These are phyloP conservation scores for Paraphaeosphaeria minitans DNA, from an alignment of 2,329 filamentous ascomycete species.

Conservation along the genomic window DNA sequence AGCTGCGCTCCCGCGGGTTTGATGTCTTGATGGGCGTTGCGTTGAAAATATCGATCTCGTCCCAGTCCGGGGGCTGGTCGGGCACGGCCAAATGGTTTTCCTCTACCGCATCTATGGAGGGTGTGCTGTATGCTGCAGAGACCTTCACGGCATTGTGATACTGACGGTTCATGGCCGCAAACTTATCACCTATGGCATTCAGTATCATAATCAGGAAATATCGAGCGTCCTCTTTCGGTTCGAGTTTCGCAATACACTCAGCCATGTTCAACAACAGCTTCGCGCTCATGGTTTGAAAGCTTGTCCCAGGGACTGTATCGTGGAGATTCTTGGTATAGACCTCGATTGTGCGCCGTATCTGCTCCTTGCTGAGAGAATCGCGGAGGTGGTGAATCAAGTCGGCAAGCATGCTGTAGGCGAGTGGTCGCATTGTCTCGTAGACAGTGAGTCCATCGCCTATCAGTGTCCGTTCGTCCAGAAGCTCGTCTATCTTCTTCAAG, in stretches of 20 bases:
- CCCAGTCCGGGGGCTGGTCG: constrained; percentile 85
- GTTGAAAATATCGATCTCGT: constrained; percentile 96
- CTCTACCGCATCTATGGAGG: constrained; percentile 64
- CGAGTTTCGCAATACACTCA: constrained; percentile 92
- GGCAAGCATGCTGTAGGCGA: constrained; percentile 98
- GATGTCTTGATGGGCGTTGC: constrained; percentile 96
- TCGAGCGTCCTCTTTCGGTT: constrained; percentile 90
- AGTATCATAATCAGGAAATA: constrained; percentile 97
- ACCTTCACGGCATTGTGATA: constrained; percentile 95
- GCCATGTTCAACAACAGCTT: constrained; percentile 98
- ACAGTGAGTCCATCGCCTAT: constrained; percentile 96
- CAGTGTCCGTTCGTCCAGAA: constrained; percentile 90
- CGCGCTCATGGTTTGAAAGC: constrained; percentile 99
- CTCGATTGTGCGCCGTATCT: constrained; percentile 93
- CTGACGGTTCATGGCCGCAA: constrained; percentile 96
- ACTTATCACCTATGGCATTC: constrained; percentile 97
- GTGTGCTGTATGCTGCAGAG: constrained; percentile 75
- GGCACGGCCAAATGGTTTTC: constrained; percentile 87
- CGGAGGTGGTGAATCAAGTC: constrained; percentile 97
- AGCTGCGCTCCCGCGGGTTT: constrained; percentile 84
- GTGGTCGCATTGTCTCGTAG: constrained; percentile 91
- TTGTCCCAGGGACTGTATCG: constrained; percentile 94
- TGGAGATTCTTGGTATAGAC: constrained; percentile 97
- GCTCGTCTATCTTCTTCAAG: constrained; percentile 88
- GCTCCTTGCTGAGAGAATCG: constrained; percentile 83